Base-by-base conservation (phyloP, 352 stramenopile genomes). In the Phytophthora podocarpi region DNA sequence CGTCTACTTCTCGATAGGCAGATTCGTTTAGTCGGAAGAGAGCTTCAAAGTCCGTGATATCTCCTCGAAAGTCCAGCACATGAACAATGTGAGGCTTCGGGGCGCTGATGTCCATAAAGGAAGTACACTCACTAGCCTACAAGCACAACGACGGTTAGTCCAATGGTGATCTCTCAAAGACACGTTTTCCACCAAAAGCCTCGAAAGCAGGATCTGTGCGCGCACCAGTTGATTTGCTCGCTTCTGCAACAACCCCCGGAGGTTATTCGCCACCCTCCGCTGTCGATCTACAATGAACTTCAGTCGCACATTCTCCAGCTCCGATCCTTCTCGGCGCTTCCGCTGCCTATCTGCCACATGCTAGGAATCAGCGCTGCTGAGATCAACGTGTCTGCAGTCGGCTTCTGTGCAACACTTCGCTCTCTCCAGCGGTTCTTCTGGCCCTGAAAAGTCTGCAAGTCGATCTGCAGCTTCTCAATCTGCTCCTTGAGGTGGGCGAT, bases 271-370 rank as follows among this genome's bases (percentile, higher is more conserved):
- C 15, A 81, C 58, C 35, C 74, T 72, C 42, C 66, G 58, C 46
- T 87, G 77, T 11, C 67, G 60, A 34, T 82, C 69, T 4, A 84
- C 45, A 37, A 80, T 15, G 12, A 65, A 37, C 26, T 74, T 76
- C 4, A 79, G 35, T 1, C 57, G 57, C 12, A 71, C 50, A 26
- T 74, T 76, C 43, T 78, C 70, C 15, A 52, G 46, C 41, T 78
- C 61, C n/a, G 50, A 48, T 20, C 50, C 56, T 43, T 61, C 58
- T 43, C 63, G 51, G 1, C 52, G 27, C n/a, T 31, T 35, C 8
- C 52, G 30, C 20, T 73, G 66, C 5, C 49, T 57, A 3, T 46
- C 35, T 10, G 62, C 67, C 67, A 75, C 40, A 72, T 57, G 9
- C 37, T 50, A 5, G 66, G 40, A n/a, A 64, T 61, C 21, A 62